phyloP scores from a whole-genome alignment of 2,329 filamentous ascomycete species.

The Chaetomiaceae sp. region DNA sequence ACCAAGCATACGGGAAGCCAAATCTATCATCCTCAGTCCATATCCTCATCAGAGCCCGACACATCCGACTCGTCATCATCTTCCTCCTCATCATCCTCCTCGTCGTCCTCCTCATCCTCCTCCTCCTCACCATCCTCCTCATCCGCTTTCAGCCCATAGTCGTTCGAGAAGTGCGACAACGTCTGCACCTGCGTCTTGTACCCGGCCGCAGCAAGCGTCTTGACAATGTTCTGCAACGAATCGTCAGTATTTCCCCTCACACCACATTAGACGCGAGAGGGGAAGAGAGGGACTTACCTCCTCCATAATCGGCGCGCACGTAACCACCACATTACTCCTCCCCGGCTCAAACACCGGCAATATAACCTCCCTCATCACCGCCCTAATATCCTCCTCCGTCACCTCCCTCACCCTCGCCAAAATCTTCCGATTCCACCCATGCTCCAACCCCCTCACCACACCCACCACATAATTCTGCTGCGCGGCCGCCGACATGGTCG shows the following conservation, averaged over 20 bases:
- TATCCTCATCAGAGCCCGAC: conserved; percentile 3
- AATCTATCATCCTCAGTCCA: background rate
- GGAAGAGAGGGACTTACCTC: conserved; percentile 57
- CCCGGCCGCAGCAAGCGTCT: conserved; percentile 67
- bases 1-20: background rate
- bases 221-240: conserved; percentile 60
- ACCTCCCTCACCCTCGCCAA: conserved; percentile 74
- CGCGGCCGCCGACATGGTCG: conserved; percentile 78
- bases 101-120: conserved; percentile 55
- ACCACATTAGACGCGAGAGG: background rate
- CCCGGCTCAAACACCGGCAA: conserved; percentile 75
- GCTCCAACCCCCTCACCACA: conserved; percentile 70
- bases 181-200: conserved; percentile 74
- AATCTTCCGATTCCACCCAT: conserved; percentile 73
- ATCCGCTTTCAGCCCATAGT: conserved; percentile 72
- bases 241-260: conserved; percentile 24
- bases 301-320: conserved; percentile 78
- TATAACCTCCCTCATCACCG: conserved; percentile 68
- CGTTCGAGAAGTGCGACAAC: conserved; percentile 78
- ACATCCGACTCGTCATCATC: conserved; percentile 27
- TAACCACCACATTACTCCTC: conserved; percentile 80
- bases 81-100: conserved; percentile 51
- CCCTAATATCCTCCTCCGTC: conserved; percentile 69
- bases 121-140: conserved; percentile 56
- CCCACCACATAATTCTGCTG: conserved; percentile 77